Percentiles rank a stretch among this genome's conserved stretches.
These are phyloP conservation scores for Brassica hybrid DNA, from an alignment of 441 rosid genomes.

Conservation along the genomic window DNA sequence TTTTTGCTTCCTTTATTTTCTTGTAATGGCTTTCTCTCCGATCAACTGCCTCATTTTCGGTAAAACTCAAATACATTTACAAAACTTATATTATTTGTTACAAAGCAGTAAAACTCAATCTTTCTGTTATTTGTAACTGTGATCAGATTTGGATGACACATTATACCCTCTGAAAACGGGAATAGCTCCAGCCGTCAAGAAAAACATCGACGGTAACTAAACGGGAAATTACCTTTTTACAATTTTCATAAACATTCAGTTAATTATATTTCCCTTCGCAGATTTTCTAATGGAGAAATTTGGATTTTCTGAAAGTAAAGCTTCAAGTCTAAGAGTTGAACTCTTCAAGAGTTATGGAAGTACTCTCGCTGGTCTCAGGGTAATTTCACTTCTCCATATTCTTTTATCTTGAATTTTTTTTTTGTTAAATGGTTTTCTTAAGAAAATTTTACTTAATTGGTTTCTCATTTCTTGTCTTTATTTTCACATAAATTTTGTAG, in stretches of 20 bases:
- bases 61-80: slow-evolving; percentile 14
- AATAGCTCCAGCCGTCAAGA: slow-evolving; percentile 64
- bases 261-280: slow-evolving; percentile 30
- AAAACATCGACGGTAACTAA: slow-evolving; percentile 73
- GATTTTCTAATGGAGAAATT: slow-evolving; percentile 77
- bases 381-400: slow-evolving; percentile 27
- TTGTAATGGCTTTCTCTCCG: slow-evolving; percentile 59
- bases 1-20: neutral
- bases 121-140: neutral
- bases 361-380: slow-evolving; percentile 90
- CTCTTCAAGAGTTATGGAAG: slow-evolving; percentile 87
- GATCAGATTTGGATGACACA: slow-evolving; percentile 91
- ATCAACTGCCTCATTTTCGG: slow-evolving; percentile 74
- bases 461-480: neutral
- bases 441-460: neutral
- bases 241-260: neutral
- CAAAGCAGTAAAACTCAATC: neutral
- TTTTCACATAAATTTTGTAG: slow-evolving; percentile 43
- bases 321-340: slow-evolving; percentile 61
- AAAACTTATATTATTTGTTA: no score
- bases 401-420: neutral
- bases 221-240: neutral
- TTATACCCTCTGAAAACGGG: slow-evolving; percentile 74
- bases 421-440: no score
- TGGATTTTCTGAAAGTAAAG: slow-evolving; percentile 61